These are phyloP conservation scores for Groenewaldozyma auringiensis DNA, from an alignment of 1,139 yeast genomes.

Conservation along the genomic window DNA sequence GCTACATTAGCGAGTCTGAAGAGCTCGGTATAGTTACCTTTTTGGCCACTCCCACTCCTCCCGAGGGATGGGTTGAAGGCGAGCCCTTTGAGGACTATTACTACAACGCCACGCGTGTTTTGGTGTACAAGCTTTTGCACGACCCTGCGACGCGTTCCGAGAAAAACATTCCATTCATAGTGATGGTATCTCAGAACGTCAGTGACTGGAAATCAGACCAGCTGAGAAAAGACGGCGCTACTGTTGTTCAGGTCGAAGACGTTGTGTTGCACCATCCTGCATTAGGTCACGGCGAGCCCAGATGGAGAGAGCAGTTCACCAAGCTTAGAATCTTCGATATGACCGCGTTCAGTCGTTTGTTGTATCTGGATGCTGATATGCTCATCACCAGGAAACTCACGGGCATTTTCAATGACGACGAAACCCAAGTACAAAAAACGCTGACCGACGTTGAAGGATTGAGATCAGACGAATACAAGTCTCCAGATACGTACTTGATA, in stretches of 20 bases:
- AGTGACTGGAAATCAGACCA: constrained; percentile 11
- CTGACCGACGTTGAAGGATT: neutral
- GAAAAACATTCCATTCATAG: constrained; percentile 10
- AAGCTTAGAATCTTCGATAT: constrained; percentile 12
- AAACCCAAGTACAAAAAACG: constrained; percentile 4
- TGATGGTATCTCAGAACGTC: constrained; percentile 12
- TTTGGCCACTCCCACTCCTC: constrained; percentile 2
- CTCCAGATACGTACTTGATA: constrained; percentile 10
- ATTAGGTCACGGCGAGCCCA: constrained; percentile 7
- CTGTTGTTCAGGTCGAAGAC: constrained; percentile 12
- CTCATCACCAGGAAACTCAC: constrained; percentile 8
- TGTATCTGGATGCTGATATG: constrained; percentile 15
- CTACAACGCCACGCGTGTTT: constrained; percentile 13
- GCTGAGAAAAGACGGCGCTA: constrained; percentile 11
- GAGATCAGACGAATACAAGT: constrained; percentile 8
- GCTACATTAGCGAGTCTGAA: neutral
- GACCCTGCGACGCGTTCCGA: constrained; percentile 9
- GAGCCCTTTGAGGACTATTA: constrained; percentile 9
- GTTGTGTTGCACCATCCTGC: constrained; percentile 3
- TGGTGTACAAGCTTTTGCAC: constrained; percentile 13
- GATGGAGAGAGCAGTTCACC: constrained; percentile 14
- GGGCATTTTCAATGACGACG: constrained; percentile 13
- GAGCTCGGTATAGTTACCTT: constrained; percentile 4
- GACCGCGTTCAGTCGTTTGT: constrained; percentile 11
- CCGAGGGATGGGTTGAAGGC: neutral